Base-by-base conservation (phyloP, 2,329 filamentous ascomycete genomes). In the Alternaria dauci region DNA sequence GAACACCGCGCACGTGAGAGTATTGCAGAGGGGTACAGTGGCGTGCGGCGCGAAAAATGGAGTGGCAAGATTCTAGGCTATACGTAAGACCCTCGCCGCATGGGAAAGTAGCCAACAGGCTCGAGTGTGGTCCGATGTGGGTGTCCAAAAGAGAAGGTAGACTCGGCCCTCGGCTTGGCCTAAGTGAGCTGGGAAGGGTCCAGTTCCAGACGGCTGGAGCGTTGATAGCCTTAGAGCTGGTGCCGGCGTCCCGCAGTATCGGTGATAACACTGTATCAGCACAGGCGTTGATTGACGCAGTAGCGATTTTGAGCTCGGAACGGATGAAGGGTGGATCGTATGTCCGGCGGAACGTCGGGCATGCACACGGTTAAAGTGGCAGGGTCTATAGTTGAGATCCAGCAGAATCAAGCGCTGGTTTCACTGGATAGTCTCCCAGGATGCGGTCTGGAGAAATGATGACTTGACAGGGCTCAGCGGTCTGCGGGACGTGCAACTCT, bases 1-100 rank as follows among this genome's bases (percentile, higher is more conserved):
- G 62, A 60, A 61, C 62, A 66, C 67, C 42, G 59, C 59, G 70
- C 74, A 76, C 71, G 71, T 74, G 71, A 63, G 63, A 63, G 55
- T 59, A 64, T 48, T 66, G 68, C 65, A 59, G 71, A 69, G 66
- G 67, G 69, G 70, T 60, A 66, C 61, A 60, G 65, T 70, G 70
- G 67, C 65, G 66, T 55, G 59, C 65, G 60, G 61, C 61, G 63
- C 61, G 62, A 55, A 55, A 53, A 48, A n/a, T 62, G 51, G 52
- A 52, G 47, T 61, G 58, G 62, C 63, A 56, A 63, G 41, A 58
- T 55, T 50, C 55, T 62, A 55, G 59, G 59, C 63, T 57, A 64
- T 57, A 58, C 64, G 56, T 43, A 50, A 20, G 43, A 68, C 57
- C 66, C 69, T 64, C 57, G 70, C 57, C 50, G 59, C 62, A 69